phyloP scores from a whole-genome alignment of 1,284 basidiomycete species.

The Ustilago trichophora region DNA sequence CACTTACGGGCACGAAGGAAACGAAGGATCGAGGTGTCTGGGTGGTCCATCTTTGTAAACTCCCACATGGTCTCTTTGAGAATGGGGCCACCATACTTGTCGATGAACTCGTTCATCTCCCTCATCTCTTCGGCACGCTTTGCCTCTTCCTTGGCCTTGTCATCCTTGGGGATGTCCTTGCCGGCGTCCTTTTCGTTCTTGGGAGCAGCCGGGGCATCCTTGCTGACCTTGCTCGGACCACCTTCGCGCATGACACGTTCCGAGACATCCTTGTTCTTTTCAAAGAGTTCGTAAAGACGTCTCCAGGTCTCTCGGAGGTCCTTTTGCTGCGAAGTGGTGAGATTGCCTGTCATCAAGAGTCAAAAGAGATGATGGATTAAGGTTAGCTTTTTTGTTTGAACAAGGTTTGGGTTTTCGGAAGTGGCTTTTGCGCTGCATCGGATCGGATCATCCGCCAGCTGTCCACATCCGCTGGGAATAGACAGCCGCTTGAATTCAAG shows the following conservation, averaged over 20 bases:
- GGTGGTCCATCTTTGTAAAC: conserved; percentile 62
- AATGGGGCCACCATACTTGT: conserved; percentile 64
- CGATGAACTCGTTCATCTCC: conserved; percentile 60
- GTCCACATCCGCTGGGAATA: not conserved
- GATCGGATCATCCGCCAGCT: conserved; percentile 5
- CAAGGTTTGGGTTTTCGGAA: not conserved
- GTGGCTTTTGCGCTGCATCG: conserved; percentile 1
- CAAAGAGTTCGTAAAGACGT: conserved; percentile 57
- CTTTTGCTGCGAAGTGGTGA: conserved; percentile 52
- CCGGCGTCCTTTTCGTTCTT: conserved; percentile 50
- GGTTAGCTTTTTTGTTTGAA: conserved; percentile 2
- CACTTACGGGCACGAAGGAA: conserved; percentile 67
- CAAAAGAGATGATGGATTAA: not conserved
- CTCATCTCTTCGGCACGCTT: conserved; percentile 58
- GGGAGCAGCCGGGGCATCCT: conserved; percentile 18
- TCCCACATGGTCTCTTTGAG: conserved; percentile 57
- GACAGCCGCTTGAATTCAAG: too few species aligned
- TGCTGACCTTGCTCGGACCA: conserved; percentile 41
- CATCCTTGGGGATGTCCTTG: conserved; percentile 62
- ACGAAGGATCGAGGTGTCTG: conserved; percentile 63
- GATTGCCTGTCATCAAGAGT: conserved; percentile 50
- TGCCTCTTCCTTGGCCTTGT: conserved; percentile 64
- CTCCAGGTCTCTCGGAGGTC: conserved; percentile 57
- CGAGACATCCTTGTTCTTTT: conserved; percentile 60
- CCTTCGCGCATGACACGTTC: conserved; percentile 52